Conservation (phyloP, 2,329 filamentous ascomycete genomes). For the Penicillium sp. region DNA sequence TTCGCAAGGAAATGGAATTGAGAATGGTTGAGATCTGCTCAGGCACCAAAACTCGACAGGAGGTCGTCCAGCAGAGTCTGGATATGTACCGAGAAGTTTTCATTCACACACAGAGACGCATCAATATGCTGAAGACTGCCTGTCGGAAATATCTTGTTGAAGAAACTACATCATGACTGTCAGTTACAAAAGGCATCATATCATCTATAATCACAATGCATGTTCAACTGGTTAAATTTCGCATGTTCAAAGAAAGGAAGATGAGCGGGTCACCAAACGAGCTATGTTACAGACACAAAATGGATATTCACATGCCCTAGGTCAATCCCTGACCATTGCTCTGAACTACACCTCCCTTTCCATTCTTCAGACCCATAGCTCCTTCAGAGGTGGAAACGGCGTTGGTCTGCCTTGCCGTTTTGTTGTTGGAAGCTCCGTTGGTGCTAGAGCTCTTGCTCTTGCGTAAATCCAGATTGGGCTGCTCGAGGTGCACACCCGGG, state of each 20-base stretch:
- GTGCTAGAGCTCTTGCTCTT: neutral
- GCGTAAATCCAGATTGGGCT: neutral
- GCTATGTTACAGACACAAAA: neutral
- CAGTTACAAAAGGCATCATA: neutral
- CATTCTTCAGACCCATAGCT: neutral
- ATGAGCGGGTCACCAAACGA: neutral
- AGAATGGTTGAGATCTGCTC: conserved; percentile 97
- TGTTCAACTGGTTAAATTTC: neutral
- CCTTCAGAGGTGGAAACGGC: neutral
- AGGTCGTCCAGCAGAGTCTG: conserved; percentile 78
- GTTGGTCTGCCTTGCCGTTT: neutral
- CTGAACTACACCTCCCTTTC: neutral
- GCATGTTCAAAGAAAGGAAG: neutral
- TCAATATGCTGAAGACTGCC: conserved; percentile 60
- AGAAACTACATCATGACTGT: conserved; percentile 20
- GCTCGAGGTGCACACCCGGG: neutral
- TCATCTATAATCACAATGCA: neutral
- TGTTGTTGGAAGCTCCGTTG: neutral
- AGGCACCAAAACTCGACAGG: conserved; percentile 69
- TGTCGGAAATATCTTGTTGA: conserved; percentile 57
- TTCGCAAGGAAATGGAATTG: conserved; percentile 96
- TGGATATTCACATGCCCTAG: neutral
- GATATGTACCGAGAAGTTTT: conserved; percentile 86
- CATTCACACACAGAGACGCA: conserved; percentile 72
- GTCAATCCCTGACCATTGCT: neutral